A percentile compares a stretch with the other conserved stretches of the same genome.
Evolutionary conservation across 345 rosid species (phyloP).

Genomic region (Eutrema yunnanense): DNA sequence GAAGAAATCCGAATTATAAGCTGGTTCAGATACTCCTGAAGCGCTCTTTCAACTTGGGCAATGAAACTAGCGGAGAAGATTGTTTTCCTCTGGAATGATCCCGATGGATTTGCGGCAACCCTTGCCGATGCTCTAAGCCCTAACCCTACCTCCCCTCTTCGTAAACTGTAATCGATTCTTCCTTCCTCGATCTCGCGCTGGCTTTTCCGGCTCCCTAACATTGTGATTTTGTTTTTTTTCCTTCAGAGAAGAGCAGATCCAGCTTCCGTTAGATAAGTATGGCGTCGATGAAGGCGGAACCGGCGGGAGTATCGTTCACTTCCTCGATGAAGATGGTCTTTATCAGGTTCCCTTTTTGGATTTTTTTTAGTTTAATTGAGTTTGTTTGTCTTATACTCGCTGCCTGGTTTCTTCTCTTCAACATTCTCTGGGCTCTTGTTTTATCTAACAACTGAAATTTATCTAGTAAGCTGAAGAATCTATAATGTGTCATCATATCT

Average conservation of each 20-base stretch:
- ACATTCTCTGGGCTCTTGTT: not conserved
- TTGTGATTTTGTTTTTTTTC: not conserved
- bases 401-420: not conserved
- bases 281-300: constrained; percentile 40
- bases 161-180: constrained; percentile 38
- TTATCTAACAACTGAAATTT: not conserved
- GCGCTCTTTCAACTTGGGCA: not conserved
- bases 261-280: constrained; percentile 45
- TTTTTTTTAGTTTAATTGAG: not conserved
- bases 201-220: not conserved
- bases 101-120: constrained; percentile 46
- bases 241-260: constrained; percentile 52
- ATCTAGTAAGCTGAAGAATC: not conserved
- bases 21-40: not conserved
- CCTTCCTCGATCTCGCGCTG: not conserved
- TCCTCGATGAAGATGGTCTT: constrained; percentile 39
- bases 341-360: constrained; percentile 41
- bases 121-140: constrained; percentile 44
- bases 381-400: not conserved
- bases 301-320: constrained; percentile 48
- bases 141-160: constrained; percentile 38
- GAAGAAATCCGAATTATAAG: not conserved
- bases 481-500: not conserved
- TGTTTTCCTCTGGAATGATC: constrained; percentile 44
- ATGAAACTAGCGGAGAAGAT: constrained; percentile 58